phyloP scores from a whole-genome alignment of 73 alveolate species.

The Blepharisma stoltei region DNA sequence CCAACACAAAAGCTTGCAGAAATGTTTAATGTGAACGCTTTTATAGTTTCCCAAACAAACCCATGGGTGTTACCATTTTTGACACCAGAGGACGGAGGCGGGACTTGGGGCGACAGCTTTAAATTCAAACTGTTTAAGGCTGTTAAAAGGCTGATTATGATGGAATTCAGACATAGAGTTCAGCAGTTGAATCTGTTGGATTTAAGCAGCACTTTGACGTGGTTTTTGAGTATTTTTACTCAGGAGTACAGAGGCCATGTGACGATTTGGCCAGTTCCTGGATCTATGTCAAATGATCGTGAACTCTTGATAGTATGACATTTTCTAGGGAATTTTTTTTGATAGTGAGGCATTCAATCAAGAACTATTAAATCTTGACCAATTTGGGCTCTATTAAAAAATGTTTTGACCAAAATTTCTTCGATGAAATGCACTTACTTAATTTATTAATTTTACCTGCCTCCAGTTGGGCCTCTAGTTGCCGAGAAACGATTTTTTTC shows the following conservation, averaged over 20 bases:
- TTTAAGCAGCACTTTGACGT: conserved; percentile 27
- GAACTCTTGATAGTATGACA: too few relatives aligned
- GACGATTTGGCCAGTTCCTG: conserved; percentile 52
- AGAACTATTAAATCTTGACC: too few relatives aligned
- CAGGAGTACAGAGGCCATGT: conserved; percentile 60
- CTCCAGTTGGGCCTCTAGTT: too few relatives aligned
- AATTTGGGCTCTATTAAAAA: too few relatives aligned
- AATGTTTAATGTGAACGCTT: conserved; percentile 66
- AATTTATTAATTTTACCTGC: too few relatives aligned
- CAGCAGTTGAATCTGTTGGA: conserved; percentile 38
- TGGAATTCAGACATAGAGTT: conserved; percentile 46
- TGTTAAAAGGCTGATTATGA: conserved; percentile 40
- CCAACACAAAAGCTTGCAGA: conserved; percentile 72
- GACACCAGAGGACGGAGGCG: conserved; percentile 56
- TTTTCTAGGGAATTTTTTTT: too few relatives aligned
- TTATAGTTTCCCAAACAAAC: conserved; percentile 59
- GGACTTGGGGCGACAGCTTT: conserved; percentile 38
- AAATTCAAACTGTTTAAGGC: conserved; percentile 32
- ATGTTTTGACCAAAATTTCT: too few relatives aligned
- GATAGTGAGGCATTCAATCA: too few relatives aligned
- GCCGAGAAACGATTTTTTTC: too few relatives aligned
- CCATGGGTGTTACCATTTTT: conserved; percentile 70
- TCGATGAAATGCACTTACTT: too few relatives aligned
- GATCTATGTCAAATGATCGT: too few relatives aligned
- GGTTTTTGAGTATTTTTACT: conserved; percentile 36